Percentiles rank a stretch among this genome's conserved stretches.
Evolutionary conservation across 2,329 filamentous ascomycete species (phyloP).

Genomic region (Diaporthe sp.): DNA sequence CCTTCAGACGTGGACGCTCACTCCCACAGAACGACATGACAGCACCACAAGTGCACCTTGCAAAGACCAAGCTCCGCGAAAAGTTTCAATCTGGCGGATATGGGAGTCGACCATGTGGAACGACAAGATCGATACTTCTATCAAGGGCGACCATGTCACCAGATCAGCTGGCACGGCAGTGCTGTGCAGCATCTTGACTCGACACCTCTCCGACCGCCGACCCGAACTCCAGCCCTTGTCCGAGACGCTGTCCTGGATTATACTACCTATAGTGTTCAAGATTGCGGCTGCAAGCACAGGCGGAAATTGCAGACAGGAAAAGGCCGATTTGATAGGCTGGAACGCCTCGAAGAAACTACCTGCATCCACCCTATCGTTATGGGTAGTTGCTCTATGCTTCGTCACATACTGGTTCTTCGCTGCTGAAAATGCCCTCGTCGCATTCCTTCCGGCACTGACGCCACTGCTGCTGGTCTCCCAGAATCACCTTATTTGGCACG

Average conservation of each 20-base stretch:
- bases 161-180: slow-evolving; percentile 45
- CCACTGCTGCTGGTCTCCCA: slow-evolving; percentile 50
- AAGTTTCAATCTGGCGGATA: not conserved
- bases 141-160: slow-evolving; percentile 39
- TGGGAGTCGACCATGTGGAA: slow-evolving; percentile 18
- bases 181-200: slow-evolving; percentile 46
- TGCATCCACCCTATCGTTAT: slow-evolving; percentile 32
- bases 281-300: slow-evolving; percentile 18
- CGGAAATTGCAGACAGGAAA: slow-evolving; percentile 2
- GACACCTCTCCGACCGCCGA: slow-evolving; percentile 42
- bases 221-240: slow-evolving; percentile 49
- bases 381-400: slow-evolving; percentile 43
- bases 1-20: not conserved
- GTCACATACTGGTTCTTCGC: slow-evolving; percentile 44
- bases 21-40: not conserved
- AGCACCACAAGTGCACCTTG: not conserved
- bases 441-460: slow-evolving; percentile 49
- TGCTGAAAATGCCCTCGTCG: slow-evolving; percentile 43
- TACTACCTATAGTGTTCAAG: slow-evolving; percentile 46
- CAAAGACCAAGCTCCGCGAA: not conserved
- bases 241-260: slow-evolving; percentile 52
- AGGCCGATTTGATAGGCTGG: not conserved
- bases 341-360: not conserved
- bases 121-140: not conserved
- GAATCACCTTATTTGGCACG: slow-evolving; percentile 39